phyloP scores from a whole-genome alignment of 164 flowering plant species.

The Euptelea pleiosperma region DNA sequence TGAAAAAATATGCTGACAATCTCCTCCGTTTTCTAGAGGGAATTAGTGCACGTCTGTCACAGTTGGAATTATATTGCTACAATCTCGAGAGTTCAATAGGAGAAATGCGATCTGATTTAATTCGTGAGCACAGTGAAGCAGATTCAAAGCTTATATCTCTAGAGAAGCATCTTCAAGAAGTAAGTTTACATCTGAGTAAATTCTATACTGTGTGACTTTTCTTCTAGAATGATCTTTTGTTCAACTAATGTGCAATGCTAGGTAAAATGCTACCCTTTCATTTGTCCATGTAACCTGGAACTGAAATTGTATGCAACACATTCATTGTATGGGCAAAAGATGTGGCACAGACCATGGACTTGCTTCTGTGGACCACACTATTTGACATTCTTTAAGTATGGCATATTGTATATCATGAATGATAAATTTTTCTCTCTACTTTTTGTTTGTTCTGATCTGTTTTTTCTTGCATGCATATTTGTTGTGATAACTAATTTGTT shows the following conservation, averaged over 20 bases:
- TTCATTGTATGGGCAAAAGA: conserved; percentile 3
- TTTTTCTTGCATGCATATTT: no score
- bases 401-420: no score
- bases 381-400: no score
- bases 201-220: neutral
- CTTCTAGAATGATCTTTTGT: neutral
- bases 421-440: no score
- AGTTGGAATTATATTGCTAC: conserved; percentile 84
- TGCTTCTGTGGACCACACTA: no score
- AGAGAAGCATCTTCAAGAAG: conserved; percentile 94
- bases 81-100: conserved; percentile 86
- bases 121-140: conserved; percentile 68
- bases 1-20: conserved; percentile 83
- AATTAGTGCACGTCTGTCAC: conserved; percentile 82
- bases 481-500: no score
- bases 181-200: conserved; percentile 24
- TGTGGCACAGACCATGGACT: no score
- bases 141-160: conserved; percentile 76
- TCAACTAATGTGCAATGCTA: neutral
- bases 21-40: conserved; percentile 93
- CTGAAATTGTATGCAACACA: neutral
- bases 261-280: neutral
- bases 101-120: conserved; percentile 81
- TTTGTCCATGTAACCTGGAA: neutral
- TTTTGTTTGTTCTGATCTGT: no score